Conservation (phyloP, 2,329 filamentous ascomycete genomes). For the Exophiala aquamarina region DNA sequence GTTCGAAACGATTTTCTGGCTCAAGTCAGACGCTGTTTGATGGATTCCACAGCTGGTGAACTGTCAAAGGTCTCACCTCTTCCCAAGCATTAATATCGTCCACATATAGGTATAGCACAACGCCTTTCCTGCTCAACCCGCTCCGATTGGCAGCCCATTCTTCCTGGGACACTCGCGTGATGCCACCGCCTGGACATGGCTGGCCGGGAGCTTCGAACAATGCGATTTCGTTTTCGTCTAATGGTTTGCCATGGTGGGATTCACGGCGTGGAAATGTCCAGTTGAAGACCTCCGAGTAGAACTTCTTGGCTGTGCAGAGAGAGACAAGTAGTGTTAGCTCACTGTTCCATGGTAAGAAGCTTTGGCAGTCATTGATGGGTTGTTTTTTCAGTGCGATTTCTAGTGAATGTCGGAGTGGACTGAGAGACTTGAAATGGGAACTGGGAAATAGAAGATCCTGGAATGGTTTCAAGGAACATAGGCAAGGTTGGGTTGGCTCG, state of each 20-base stretch:
- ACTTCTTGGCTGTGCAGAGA: slow-evolving; percentile 22
- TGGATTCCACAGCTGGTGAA: no score
- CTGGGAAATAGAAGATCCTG: background rate
- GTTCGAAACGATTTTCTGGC: slow-evolving; percentile 22
- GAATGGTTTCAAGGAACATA: background rate
- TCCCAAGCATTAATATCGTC: slow-evolving; percentile 22
- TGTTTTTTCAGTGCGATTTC: background rate
- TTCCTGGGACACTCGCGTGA: slow-evolving; percentile 21
- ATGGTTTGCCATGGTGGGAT: background rate
- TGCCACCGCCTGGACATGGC: slow-evolving; percentile 19
- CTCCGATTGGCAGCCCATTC: slow-evolving; percentile 7
- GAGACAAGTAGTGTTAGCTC: background rate
- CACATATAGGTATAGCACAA: slow-evolving; percentile 28
- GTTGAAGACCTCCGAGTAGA: slow-evolving; percentile 28
- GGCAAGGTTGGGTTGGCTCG: no score
- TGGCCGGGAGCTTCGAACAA: slow-evolving; percentile 26
- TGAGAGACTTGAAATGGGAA: no score
- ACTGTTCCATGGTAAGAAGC: background rate
- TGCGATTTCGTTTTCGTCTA: slow-evolving; percentile 19
- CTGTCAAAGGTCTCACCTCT: slow-evolving; percentile 14
- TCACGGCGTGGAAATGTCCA: slow-evolving; percentile 24
- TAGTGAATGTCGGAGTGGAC: background rate
- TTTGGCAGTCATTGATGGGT: background rate
- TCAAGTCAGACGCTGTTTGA: background rate
- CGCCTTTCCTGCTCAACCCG: slow-evolving; percentile 12